A percentile compares a stretch with the other conserved stretches of the same genome.
These are phyloP conservation scores for Rhodotorula babjevae DNA, from an alignment of 768 basidiomycete species.

Conservation along the genomic window DNA sequence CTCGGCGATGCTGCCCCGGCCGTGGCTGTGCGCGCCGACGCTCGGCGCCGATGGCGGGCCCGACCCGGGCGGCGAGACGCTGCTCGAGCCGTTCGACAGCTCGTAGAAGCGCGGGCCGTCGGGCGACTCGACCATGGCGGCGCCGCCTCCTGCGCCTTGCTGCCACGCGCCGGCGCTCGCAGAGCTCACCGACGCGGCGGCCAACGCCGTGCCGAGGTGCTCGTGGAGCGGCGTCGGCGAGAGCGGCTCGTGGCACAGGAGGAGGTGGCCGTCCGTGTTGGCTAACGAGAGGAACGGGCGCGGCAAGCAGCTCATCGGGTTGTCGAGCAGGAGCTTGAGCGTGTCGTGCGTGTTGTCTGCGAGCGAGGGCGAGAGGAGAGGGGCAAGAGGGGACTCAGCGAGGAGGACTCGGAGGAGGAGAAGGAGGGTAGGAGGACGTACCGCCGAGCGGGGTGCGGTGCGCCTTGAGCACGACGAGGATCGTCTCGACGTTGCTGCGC, in stretches of 20 bases:
- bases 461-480: constrained; percentile 18
- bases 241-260: not conserved
- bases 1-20: too few relatives aligned
- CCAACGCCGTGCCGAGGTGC: too few relatives aligned
- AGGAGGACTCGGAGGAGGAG: not conserved
- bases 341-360: constrained; percentile 14
- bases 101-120: too few relatives aligned
- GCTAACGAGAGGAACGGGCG: not conserved
- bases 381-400: not conserved
- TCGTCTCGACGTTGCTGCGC: constrained; percentile 11
- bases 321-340: constrained; percentile 17
- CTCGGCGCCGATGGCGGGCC: too few relatives aligned
- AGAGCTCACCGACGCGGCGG: too few relatives aligned
- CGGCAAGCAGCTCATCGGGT: constrained; percentile 18
- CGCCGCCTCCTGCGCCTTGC: too few relatives aligned
- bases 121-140: too few relatives aligned
- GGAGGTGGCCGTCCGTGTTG: not conserved
- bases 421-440: not conserved
- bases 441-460: constrained; percentile 31
- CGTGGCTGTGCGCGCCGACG: too few relatives aligned
- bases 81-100: too few relatives aligned
- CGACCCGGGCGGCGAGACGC: too few relatives aligned
- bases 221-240: too few relatives aligned
- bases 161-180: too few relatives aligned
- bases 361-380: not conserved